Evolutionary conservation across 805 yeast genomes (phyloP), one percentile per base, ranked within the genome.

Genomic region (Cyberlindnera lachancei): DNA sequence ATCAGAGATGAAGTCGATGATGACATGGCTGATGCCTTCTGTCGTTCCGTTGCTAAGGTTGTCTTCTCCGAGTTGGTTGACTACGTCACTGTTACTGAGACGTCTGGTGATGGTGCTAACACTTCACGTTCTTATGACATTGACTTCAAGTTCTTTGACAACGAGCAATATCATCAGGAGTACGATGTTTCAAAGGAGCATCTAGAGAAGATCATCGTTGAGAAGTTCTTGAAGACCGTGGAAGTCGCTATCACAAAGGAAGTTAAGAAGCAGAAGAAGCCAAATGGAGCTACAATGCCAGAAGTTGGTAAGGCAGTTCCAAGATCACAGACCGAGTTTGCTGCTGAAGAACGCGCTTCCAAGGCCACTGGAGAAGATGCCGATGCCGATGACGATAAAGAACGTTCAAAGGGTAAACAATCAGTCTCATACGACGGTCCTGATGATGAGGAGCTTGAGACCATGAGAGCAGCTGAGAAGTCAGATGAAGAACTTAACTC

Each of bases 371-470:
- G 58, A 24, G 71, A 62, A 23, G 79, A 69, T 40, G 75, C 62
- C 20, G 80, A 70, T 36, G 84, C 76, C 33, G 79, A 70, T 34
- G 77, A 72, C 34, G 85, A 73, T 39, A 75, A 69, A 49, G 60
- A 69, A 38, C 71, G 66, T 42, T 61, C 69, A 33, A 79, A 79
- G 45, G 66, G 77, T 23, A 85, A 86, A 48, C 95, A 88, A 61
- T 78, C 94, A 13, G 90, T 83, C 24, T 86, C 96, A 2, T 86
- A 86, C 48, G 97, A 88, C 42, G 95, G 76, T 12, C 95, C 96
- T 21, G 97, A 88, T 60, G 96, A 88, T 41, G 97, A 86, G 19
- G 96, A 88, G 53, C 65, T 84, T 39, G 96, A 86, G 55, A 83
- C 84, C 31, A 83, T 85, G 88, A 78, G 78, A 59, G 71, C 70